Base-by-base conservation (phyloP, 768 basidiomycete genomes). In the Xerocomus potaroensis region DNA sequence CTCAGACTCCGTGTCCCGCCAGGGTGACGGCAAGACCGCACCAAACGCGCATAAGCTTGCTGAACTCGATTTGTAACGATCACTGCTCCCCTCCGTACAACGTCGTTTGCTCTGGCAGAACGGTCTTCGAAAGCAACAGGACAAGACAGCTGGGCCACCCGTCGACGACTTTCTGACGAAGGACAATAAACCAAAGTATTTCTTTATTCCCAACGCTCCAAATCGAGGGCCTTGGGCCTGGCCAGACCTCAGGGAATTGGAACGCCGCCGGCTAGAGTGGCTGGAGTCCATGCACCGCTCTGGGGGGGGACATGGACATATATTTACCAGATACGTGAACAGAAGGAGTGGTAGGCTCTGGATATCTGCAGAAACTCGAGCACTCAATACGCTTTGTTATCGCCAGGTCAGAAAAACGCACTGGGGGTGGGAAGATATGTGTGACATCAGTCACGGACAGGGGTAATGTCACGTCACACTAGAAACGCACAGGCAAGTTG, bases 391-490 rank as follows among this genome's bases (percentile, higher is more conserved):
- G 32, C 18, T 38, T n/a, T n/a, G n/a, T n/a, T n/a, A 22, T 29
- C 37, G 7, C 35, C 16, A n/a, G 19, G 23, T n/a, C n/a, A 41
- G 18, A 7, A 34, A 41, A 19, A 51, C 48, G 19, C 27, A 34
- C 49, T 6, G 12, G 40, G 50, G 8, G 36, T 34, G 49, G 51
- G 53, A 51, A 53, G 51, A 5, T 31, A 7, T 23, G 0, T 21
- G 64, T 63, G 62, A 66, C 51, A 24, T 0, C n/a, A 10, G 56
- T 63, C 54, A 63, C 53, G 43, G 24, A 64, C 39, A 66, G 61
- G 62, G 62, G 58, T 27, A 0, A 3, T 50, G 62, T 61, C 59
- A 62, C 62, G 31, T 64, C 62, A 66, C 64, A 31, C 19, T 41
- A 19, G 16, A 47, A 32, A 15, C 16, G 19, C 45, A n/a, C 45